These are phyloP conservation scores for Pugionium cornutum DNA, from an alignment of 345 rosid species.

Conservation along the genomic window DNA sequence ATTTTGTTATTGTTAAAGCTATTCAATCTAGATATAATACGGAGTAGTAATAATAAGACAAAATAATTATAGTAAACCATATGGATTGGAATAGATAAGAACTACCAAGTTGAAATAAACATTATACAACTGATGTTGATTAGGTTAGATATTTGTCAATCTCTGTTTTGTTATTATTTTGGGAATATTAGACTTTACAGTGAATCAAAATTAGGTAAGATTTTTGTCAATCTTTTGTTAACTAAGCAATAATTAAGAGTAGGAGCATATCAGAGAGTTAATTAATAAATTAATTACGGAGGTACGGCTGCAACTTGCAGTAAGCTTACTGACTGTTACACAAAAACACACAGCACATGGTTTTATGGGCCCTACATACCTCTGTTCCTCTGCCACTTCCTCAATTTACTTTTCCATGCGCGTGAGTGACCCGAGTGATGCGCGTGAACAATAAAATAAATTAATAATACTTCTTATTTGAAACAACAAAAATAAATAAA, in stretches of 20 bases:
- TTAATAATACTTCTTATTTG: too few species aligned
- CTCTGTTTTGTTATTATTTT: slow-evolving; percentile 32
- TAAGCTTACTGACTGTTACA: slow-evolving; percentile 3
- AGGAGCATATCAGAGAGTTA: not conserved
- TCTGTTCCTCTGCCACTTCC: slow-evolving; percentile 23
- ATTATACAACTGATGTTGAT: slow-evolving; percentile 29
- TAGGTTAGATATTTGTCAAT: slow-evolving; percentile 36
- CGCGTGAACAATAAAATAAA: not conserved
- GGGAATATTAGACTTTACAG: slow-evolving; percentile 18
- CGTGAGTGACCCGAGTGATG: not conserved
- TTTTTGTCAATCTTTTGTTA: not conserved
- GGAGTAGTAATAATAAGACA: slow-evolving; percentile 2
- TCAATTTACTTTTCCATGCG: not conserved
- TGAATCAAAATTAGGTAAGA: not conserved
- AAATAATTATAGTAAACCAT: slow-evolving; percentile 13
- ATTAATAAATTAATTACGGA: not conserved
- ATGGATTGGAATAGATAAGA: slow-evolving; percentile 31
- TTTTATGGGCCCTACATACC: slow-evolving; percentile 1
- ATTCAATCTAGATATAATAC: too few species aligned
- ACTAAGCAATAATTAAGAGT: slow-evolving; percentile 15
- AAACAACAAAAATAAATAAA: too few species aligned
- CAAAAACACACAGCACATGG: slow-evolving; percentile 19
- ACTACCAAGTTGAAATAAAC: slow-evolving; percentile 20
- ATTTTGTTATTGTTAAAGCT: not conserved
- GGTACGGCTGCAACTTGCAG: slow-evolving; percentile 27